Evolutionary conservation across 2,329 filamentous ascomycete species (phyloP).

Genomic region (Botryotinia narcissicola): DNA sequence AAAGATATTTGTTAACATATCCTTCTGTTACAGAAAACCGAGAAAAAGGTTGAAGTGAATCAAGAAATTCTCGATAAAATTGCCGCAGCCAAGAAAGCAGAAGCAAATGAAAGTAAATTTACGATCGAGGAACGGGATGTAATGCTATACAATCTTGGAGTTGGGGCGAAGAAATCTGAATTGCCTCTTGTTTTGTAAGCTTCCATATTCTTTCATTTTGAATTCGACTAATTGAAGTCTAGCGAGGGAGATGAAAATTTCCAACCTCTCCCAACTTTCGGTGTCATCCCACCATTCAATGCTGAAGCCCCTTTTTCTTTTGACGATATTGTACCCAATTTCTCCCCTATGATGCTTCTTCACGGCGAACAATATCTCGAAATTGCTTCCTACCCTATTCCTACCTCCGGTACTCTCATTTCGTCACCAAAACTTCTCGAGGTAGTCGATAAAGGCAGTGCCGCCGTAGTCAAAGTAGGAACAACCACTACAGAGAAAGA

Average conservation of each 20-base stretch:
- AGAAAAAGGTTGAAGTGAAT: conserved; percentile 43
- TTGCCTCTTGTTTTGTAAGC: conserved; percentile 75
- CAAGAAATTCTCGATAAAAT: conserved; percentile 73
- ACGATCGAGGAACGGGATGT: conserved; percentile 81
- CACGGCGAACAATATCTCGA: conserved; percentile 99
- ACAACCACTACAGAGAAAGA: conserved; percentile 80
- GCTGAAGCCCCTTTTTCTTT: conserved; percentile 76
- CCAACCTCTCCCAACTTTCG: conserved; percentile 91
- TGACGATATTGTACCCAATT: conserved; percentile 86
- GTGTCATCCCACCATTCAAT: conserved; percentile 92
- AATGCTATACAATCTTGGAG: conserved; percentile 92
- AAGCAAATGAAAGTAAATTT: conserved; percentile 73
- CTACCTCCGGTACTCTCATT: conserved; percentile 74
- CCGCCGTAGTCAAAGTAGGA: conserved; percentile 77
- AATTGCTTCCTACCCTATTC: conserved; percentile 86
- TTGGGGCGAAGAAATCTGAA: conserved; percentile 88
- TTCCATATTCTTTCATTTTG: neutral
- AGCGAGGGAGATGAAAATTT: conserved; percentile 84
- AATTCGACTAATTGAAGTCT: conserved; percentile 6
- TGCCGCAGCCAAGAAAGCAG: conserved; percentile 67
- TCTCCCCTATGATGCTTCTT: conserved; percentile 96
- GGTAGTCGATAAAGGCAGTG: conserved; percentile 92
- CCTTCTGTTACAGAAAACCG: conserved; percentile 34
- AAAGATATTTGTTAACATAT: conserved; percentile 33
- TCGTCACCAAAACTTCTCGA: conserved; percentile 82